Percentiles rank a stretch among this genome's conserved stretches.
These are phyloP conservation scores for Rugonectria rugulosa DNA, from an alignment of 2,329 filamentous ascomycete species.

Conservation along the genomic window DNA sequence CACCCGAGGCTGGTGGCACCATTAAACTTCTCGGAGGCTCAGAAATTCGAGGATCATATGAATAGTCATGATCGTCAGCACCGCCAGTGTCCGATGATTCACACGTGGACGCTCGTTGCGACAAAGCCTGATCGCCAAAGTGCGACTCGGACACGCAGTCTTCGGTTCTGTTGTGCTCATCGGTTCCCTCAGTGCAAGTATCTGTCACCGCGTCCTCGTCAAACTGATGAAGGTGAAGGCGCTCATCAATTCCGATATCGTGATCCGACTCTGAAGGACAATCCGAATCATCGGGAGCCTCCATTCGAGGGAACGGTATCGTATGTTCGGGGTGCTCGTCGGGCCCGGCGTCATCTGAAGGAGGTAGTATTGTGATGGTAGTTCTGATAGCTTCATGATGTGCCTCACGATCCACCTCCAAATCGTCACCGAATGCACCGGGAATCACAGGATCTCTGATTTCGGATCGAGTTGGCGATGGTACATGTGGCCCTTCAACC, in stretches of 20 bases:
- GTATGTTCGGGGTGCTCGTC: conserved; percentile 27
- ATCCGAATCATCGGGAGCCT: conserved; percentile 48
- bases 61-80: conserved; percentile 39
- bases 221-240: conserved; percentile 34
- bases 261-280: conserved; percentile 48
- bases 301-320: conserved; percentile 46
- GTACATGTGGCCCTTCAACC: conserved; percentile 32
- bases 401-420: conserved; percentile 42
- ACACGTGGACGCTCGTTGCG: conserved; percentile 49
- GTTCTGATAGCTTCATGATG: conserved; percentile 46
- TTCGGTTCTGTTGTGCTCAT: conserved; percentile 41
- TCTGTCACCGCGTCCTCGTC: conserved; percentile 47
- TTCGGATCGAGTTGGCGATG: conserved; percentile 15
- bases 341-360: conserved; percentile 38
- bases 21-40: conserved; percentile 55
- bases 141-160: conserved; percentile 40
- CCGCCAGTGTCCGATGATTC: conserved; percentile 48
- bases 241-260: conserved; percentile 32
- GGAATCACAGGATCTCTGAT: conserved; percentile 32
- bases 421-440: conserved; percentile 46
- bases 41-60: conserved; percentile 39
- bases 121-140: conserved; percentile 42
- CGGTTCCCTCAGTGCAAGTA: conserved; percentile 46
- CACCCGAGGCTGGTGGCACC: conserved; percentile 54
- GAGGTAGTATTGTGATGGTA: conserved; percentile 59